phyloP scores from a whole-genome alignment of 306 rosid species.

The Hylodesmum podocarpum region DNA sequence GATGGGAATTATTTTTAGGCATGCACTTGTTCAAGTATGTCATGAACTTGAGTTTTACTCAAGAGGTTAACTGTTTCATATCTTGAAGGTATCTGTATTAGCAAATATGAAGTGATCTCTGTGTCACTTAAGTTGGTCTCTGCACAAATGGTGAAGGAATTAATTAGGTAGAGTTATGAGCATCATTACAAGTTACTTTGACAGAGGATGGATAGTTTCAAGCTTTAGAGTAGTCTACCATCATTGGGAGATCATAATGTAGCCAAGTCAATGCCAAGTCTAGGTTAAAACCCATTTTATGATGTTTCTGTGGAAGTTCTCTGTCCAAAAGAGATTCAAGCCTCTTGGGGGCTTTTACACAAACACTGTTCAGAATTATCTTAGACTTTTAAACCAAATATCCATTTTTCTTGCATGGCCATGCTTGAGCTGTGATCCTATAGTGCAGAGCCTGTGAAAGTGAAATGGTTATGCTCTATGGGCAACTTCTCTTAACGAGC shows the following conservation, averaged over 20 bases:
- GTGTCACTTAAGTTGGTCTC: not conserved
- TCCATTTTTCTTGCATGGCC: not conserved
- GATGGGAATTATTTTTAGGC: not conserved
- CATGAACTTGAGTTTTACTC: not conserved
- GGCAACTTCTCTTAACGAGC: not conserved
- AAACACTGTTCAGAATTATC: not conserved
- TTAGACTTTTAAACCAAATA: not conserved
- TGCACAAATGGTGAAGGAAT: not conserved
- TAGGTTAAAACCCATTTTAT: not conserved
- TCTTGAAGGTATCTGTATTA: not conserved
- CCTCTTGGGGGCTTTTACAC: not conserved
- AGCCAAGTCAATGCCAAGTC: not conserved
- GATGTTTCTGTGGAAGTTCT: not conserved
- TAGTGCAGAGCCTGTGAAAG: not conserved
- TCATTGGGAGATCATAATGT: slow-evolving; percentile 4
- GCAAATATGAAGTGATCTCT: not conserved
- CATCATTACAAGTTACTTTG: not conserved
- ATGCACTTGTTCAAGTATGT: slow-evolving; percentile 3
- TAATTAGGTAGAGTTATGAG: not conserved
- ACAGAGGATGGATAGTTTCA: not conserved
- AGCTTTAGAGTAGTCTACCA: slow-evolving; percentile 4
- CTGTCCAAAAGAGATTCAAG: not conserved
- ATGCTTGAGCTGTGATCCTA: not conserved
- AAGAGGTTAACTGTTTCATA: not conserved
- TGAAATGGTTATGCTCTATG: slow-evolving; percentile 5